Evolutionary conservation across 202 grass and related monocot species (phyloP).

Genomic region (Schoenoplectus triqueter): DNA sequence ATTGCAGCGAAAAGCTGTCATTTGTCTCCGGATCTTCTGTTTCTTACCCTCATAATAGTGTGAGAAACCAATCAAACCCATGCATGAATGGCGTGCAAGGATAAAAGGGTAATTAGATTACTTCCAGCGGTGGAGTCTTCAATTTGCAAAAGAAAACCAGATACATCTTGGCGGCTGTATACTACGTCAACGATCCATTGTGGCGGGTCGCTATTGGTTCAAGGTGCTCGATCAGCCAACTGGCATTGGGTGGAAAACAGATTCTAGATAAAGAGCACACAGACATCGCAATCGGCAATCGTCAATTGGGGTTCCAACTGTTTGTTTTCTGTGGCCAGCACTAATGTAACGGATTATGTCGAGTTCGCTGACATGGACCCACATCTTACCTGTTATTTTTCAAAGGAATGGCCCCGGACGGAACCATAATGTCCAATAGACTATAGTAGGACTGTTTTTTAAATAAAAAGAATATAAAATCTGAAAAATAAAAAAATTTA

Average conservation of each 20-base stretch:
- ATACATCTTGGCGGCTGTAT: conserved; percentile 52
- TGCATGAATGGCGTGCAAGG: neutral
- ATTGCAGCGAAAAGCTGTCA: neutral
- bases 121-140: conserved; percentile 16
- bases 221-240: neutral
- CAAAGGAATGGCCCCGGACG: too few relatives aligned
- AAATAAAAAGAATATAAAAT: too few relatives aligned
- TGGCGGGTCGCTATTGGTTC: conserved; percentile 26
- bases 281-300: neutral
- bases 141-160: conserved; percentile 31
- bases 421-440: too few relatives aligned
- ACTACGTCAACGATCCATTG: conserved; percentile 50
- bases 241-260: neutral
- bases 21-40: neutral
- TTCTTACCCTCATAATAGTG: neutral
- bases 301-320: neutral
- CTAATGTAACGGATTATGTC: neutral
- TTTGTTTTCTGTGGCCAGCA: neutral
- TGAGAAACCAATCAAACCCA: neutral
- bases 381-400: too few relatives aligned
- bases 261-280: neutral
- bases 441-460: too few relatives aligned
- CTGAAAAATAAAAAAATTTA: too few relatives aligned
- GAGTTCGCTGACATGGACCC: too few relatives aligned
- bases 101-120: conserved; percentile 21